Evolutionary conservation across 73 alveolate genomes (phyloP).

Genomic region (Symbiodinium natans): DNA sequence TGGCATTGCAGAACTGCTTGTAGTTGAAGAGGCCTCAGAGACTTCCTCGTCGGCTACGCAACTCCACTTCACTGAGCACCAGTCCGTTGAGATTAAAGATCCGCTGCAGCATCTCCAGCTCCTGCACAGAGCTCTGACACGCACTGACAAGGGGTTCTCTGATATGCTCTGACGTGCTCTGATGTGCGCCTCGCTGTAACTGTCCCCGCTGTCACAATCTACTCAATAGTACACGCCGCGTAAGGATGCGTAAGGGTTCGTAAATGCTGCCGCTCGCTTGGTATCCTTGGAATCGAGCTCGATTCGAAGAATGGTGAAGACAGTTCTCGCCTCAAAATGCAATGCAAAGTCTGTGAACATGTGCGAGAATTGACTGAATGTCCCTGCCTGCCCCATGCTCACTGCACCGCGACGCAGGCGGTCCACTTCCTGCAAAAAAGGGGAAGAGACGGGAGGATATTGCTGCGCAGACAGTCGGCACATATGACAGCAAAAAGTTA

Average conservation of each 20-base stretch:
- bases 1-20: slow-evolving; percentile 41
- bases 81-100: slow-evolving; percentile 11
- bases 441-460: background rate
- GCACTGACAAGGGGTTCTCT: background rate
- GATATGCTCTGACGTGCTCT: background rate
- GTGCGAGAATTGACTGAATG: background rate
- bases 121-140: background rate
- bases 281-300: slow-evolving; percentile 59
- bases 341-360: too few species aligned
- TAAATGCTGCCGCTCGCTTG: background rate
- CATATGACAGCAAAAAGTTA: background rate
- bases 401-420: slow-evolving; percentile 64
- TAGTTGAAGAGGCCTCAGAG: slow-evolving; percentile 56
- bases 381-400: slow-evolving; percentile 62
- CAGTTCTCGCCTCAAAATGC: slow-evolving; percentile 30
- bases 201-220: background rate
- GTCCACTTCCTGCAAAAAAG: slow-evolving; percentile 32
- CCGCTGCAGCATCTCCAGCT: slow-evolving; percentile 63
- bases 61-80: background rate
- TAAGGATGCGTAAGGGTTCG: too few species aligned
- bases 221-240: background rate
- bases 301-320: slow-evolving; percentile 68
- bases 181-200: background rate
- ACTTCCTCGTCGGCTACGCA: too few species aligned
- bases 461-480: background rate